Percentiles rank a stretch among this genome's conserved stretches.
These are phyloP conservation scores for Kalanchoe fedtschenkoi DNA, from an alignment of 164 flowering plant genomes.

Conservation along the genomic window DNA sequence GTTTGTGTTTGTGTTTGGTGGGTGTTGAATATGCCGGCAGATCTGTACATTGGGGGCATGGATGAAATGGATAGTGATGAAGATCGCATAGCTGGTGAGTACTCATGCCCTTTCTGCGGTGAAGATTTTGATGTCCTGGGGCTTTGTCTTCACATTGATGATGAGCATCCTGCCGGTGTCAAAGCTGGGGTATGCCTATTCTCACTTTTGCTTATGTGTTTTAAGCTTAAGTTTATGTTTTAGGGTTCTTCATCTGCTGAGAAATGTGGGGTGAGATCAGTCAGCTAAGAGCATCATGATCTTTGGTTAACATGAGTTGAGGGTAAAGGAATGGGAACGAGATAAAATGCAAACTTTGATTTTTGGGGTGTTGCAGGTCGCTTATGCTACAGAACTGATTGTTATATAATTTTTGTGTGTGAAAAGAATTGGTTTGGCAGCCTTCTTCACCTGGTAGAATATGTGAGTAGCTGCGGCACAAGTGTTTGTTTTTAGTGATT, in stretches of 20 bases:
- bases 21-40: constrained; percentile 13
- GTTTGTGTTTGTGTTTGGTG: neutral
- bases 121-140: constrained; percentile 56
- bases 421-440: neutral
- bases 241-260: neutral
- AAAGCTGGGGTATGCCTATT: constrained; percentile 40
- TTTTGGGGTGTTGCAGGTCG: neutral
- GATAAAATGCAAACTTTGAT: too few species aligned
- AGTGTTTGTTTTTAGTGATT: too few species aligned
- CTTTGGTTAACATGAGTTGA: too few species aligned
- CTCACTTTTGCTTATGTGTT: neutral
- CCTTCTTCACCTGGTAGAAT: neutral
- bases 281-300: too few species aligned
- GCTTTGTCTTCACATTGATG: constrained; percentile 58
- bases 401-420: neutral
- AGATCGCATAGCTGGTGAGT: constrained; percentile 26
- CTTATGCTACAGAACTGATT: too few species aligned
- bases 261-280: neutral
- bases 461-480: too few species aligned
- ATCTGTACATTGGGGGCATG: constrained; percentile 19
- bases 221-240: neutral
- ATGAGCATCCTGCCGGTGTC: constrained; percentile 45
- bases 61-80: constrained; percentile 37
- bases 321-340: too few species aligned
- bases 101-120: constrained; percentile 51